Evolutionary conservation across 2,329 filamentous ascomycete species (phyloP).

Genomic region (Aspergillus felis): DNA sequence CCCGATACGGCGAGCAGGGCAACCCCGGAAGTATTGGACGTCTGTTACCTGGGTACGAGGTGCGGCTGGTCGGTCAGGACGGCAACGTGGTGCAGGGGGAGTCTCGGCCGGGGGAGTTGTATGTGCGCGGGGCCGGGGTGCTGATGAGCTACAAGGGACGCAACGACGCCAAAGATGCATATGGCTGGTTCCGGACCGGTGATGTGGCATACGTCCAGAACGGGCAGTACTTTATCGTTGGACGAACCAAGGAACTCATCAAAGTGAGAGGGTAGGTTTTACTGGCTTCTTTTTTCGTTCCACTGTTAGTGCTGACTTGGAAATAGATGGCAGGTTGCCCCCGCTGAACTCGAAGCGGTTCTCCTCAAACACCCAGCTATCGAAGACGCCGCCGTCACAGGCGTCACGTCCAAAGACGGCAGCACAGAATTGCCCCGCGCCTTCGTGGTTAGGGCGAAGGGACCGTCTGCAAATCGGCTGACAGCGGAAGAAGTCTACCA

Average conservation of each 20-base stretch:
- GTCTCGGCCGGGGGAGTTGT: slow-evolving; percentile 38
- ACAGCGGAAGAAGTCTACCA: slow-evolving; percentile 42
- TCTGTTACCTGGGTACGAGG: slow-evolving; percentile 39
- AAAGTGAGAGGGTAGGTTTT: slow-evolving; percentile 43
- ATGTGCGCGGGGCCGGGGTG: slow-evolving; percentile 36
- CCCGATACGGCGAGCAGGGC: slow-evolving; percentile 37
- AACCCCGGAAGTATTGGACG: slow-evolving; percentile 47
- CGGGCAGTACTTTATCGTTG: slow-evolving; percentile 38
- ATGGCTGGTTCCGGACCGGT: slow-evolving; percentile 44
- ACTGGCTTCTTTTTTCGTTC: background rate
- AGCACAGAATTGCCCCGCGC: slow-evolving; percentile 41
- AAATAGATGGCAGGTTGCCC: slow-evolving; percentile 45
- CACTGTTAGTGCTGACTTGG: background rate
- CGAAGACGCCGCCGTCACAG: slow-evolving; percentile 45
- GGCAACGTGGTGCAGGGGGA: slow-evolving; percentile 28
- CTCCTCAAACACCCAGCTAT: slow-evolving; percentile 44
- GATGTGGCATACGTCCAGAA: slow-evolving; percentile 37
- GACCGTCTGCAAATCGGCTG: slow-evolving; percentile 18
- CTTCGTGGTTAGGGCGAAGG: slow-evolving; percentile 41
- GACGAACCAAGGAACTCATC: slow-evolving; percentile 44
- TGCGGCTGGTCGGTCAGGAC: slow-evolving; percentile 34
- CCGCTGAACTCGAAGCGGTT: slow-evolving; percentile 46
- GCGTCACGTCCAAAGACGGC: slow-evolving; percentile 35
- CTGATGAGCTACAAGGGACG: slow-evolving; percentile 37
- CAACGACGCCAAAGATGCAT: slow-evolving; percentile 29